Evolutionary conservation across 176 grass and related monocot genomes (phyloP), one percentile per base, ranked within the genome.

Genomic region (Carex kokanica): DNA sequence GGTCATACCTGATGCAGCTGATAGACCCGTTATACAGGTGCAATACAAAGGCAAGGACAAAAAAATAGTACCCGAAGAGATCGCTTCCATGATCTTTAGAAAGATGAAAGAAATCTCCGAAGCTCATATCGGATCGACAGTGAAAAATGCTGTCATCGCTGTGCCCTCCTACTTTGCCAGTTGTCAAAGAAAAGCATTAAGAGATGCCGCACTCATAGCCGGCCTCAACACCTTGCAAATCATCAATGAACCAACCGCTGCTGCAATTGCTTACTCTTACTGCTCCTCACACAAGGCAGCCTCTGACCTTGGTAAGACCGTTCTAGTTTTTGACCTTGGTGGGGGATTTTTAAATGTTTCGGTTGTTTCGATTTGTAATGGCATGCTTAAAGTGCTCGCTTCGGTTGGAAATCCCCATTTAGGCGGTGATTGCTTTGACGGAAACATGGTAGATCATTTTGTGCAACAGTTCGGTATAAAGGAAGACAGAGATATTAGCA

Each of bases 221-320:
- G 84, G 84, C 61, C 73, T 86, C 32, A 65, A 80, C 29, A 72
- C 74, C 14, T 15, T 78, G n/a, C 56, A 58, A 66, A 75, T 86
- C 15, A 86, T 86, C 43, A 86, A 86, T 9, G 84, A 86, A 66
- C 54, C 84, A n/a, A 86, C 84, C 14, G 84, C 74, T 24, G 58
- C 74, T 18, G 84, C 84, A 60, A 78, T 86, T 78, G 74, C 84
- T 31, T 86, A 86, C 84, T 62, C 74, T 31, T 86, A 86, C 74
- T 62, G 66, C 36, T 78, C 77, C 36, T 78, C 77, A 5, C 58
- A 86, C 55, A 86, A 86, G 60, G 41, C 36, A 11, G 3, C 74
- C 41, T 4, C 41, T 15, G 71, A 85, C 59, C 4, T 20, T 14
- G 60, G 74, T 43, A 86, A 53, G 73, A 86, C 58, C 17, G 17